A percentile compares a stretch with the other conserved stretches of the same genome.
Conservation (phyloP, 345 rosid species). For the Brassica incana region DNA sequence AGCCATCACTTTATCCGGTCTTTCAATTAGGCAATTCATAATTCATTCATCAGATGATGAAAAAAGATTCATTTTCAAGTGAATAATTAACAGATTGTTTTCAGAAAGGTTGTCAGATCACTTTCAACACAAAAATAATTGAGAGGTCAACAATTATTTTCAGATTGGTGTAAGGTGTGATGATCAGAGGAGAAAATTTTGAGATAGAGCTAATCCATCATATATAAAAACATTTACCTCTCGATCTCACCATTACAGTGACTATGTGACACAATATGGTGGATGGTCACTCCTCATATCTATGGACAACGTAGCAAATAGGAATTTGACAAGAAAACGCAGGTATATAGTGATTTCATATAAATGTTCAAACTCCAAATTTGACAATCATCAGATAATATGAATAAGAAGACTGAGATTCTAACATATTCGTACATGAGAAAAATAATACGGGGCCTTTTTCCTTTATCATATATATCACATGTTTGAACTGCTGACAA, state of each 20-base stretch:
- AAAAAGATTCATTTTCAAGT: slow-evolving; percentile 25
- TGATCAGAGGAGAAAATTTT: background rate
- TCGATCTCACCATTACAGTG: slow-evolving; percentile 2
- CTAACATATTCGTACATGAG: background rate
- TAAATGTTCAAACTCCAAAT: background rate
- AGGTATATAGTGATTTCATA: background rate
- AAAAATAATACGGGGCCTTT: slow-evolving; percentile 2
- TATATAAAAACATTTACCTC: background rate
- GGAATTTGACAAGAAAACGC: background rate
- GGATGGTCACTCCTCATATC: slow-evolving; percentile 14
- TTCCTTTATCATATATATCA: background rate
- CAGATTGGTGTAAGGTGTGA: background rate
- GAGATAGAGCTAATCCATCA: background rate
- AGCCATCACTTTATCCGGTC: background rate
- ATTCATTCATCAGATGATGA: background rate
- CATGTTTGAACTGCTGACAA: slow-evolving; percentile 3
- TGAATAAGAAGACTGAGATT: background rate
- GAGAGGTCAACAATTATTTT: slow-evolving; percentile 16
- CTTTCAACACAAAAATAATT: slow-evolving; percentile 13
- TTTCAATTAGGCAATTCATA: background rate
- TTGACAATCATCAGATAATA: background rate
- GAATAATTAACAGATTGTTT: background rate
- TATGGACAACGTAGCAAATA: slow-evolving; percentile 17
- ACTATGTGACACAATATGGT: slow-evolving; percentile 16
- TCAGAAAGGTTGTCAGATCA: slow-evolving; percentile 21